Base-by-base conservation (phyloP, 768 basidiomycete species). In the Podaxis sp. region DNA sequence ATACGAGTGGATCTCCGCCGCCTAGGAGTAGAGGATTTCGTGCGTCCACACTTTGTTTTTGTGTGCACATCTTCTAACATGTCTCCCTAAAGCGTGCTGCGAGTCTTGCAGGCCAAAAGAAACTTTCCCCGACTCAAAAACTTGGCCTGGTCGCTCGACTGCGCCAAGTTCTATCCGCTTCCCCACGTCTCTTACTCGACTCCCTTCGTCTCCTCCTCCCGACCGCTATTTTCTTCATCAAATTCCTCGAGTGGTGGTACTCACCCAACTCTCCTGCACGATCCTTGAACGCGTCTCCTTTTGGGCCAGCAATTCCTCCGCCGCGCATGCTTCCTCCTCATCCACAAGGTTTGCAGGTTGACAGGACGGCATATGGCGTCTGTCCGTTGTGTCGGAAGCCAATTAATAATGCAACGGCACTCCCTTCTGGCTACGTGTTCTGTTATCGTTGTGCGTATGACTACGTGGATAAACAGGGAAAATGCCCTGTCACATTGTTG, bases 201-300 rank as follows among this genome's bases (percentile, higher is more conserved):
- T 93, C 92, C 2, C 79, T 95, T 42, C 85, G 88, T 63, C 77
- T 92, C 52, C 80, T 93, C 52, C 83, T 95, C 38, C 96, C 93
- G 15, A 91, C 89, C 19, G 89, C 90, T 46, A 95, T 99, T 63
- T 96, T 99, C 75, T 92, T 93, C 72, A 81, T 99, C 79, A 96
- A 95, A 75, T 96, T 99, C 75, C 80, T 97, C 52, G 95, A 99
- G 76, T 99, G 97, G 95, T 99, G 96, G 95, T 99, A 99, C 71
- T 96, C 95, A 3, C 95, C 97, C 22, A 84, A 84, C 49, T 97
- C 93, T 11, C 95, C 91, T 3, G 92, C 91, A 17, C 85, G 87
- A 44, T 85, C 86, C n/a, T 76, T 92, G 58, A 82, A 86, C 8
- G 80, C 80, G 36, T 86, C 85, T 11, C 82, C 80, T 12, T 82